Conservation (phyloP, 2,329 filamentous ascomycete species). For the Botrytis aclada region DNA sequence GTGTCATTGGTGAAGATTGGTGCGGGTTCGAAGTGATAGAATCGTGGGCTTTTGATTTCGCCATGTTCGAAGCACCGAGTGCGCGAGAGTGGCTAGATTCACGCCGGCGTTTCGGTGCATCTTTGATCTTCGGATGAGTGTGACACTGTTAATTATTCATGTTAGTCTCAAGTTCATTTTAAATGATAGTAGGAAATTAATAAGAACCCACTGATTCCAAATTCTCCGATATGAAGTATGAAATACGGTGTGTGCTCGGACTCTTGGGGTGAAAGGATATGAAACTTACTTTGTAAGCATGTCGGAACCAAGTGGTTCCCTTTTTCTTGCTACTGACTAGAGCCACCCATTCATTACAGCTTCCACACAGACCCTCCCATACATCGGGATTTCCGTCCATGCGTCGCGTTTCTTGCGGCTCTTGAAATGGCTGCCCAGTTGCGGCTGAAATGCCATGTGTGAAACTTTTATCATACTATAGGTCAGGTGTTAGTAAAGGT, state of each 20-base stretch:
- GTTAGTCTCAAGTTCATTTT: background rate
- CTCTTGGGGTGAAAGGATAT: background rate
- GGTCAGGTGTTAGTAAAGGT: background rate
- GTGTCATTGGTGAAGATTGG: constrained; percentile 45
- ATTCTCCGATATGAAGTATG: background rate
- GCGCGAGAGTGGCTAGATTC: constrained; percentile 53
- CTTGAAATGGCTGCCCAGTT: constrained; percentile 74
- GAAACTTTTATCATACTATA: constrained; percentile 80
- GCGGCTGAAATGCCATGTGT: constrained; percentile 82
- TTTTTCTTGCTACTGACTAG: constrained; percentile 86
- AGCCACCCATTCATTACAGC: constrained; percentile 77
- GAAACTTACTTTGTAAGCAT: constrained; percentile 74
- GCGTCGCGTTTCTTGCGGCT: constrained; percentile 69
- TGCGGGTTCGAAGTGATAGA: constrained; percentile 21
- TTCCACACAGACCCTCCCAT: constrained; percentile 76
- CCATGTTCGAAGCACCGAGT: constrained; percentile 40
- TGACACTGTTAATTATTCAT: constrained; percentile 50
- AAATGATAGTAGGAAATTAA: background rate
- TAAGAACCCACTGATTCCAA: background rate
- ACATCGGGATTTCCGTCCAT: constrained; percentile 80
- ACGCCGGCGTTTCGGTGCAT: constrained; percentile 64
- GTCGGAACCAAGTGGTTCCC: constrained; percentile 87
- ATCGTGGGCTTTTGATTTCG: constrained; percentile 40
- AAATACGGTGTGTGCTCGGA: background rate
- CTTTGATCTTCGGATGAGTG: constrained; percentile 68